Base-by-base conservation (phyloP, 164 flowering plant species). In the Stephania japonica region DNA sequence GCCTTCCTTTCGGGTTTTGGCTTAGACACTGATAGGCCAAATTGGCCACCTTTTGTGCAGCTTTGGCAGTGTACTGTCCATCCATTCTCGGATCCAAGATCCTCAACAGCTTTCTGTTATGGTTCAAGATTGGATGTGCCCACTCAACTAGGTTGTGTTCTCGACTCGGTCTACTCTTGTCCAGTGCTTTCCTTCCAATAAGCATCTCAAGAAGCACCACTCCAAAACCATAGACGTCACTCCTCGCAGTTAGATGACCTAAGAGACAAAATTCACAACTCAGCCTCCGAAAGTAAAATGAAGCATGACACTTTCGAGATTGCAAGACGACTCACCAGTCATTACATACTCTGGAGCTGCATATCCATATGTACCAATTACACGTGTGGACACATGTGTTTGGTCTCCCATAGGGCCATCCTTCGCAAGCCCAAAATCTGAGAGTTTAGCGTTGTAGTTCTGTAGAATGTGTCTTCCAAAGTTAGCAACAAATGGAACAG, bases 361-460 rank as follows among this genome's bases (percentile, higher is more conserved):
- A 89, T 94, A 94, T 61, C 97, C 98, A 76, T 92, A 92, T 27
- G 98, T 94, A 38, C 98, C 98, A 97, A 94, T 88, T 24, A 94
- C 97, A 41, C 98, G 86, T 42, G 98, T 94, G 56, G 97, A 92
- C 47, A 94, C 98, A 81, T 94, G 98, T 23, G 97, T 94, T 73
- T 94, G 97, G 79, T 92, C 97, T 74, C 98, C 98, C 89, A 87
- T 92, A 9, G 98, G 97, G 38, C 97, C 97, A 70, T 92, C 97
- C 80, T 91, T 94, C 56, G 98, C 98, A 68, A 94, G 93, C 42
- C 98, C 98, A 82, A 94, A 94, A 74, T 94, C 97, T 23, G 98
- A 94, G 74, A 94, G 97, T 80, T 92, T 94, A 73, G 97, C 97
- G 78, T 83, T 89, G 63, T 83, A 94, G 73, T 92, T 86, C 97